Evolutionary conservation across 495 filamentous ascomycete genomes (phyloP), one percentile per base, ranked within the genome.

Genomic region (Xylaria sp.): DNA sequence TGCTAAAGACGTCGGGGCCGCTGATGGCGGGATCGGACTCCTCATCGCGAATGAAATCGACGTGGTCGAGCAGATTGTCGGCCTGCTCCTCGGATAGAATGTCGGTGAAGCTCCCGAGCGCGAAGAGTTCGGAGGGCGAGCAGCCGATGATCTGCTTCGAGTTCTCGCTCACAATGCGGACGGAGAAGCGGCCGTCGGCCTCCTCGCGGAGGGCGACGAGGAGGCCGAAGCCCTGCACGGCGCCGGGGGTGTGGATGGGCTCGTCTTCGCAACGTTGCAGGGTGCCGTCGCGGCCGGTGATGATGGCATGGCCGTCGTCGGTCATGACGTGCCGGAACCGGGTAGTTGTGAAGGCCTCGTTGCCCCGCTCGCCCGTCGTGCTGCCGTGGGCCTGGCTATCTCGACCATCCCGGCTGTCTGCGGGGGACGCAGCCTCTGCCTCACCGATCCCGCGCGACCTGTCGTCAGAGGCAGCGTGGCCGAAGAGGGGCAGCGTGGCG

Each of bases 261-360:
- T 97, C 95, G 79, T 98, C 95, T 79, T 98, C 95, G 78, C 93
- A 97, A 50, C 88, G 80, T 74, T 95, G 92, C 50, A 95, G 82
- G 2, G 81, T 87, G 3, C 91, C 89, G 66, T 91, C 87, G 65
- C 92, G 85, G 14, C 94, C 94, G 6, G 93, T 95, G 61, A 97
- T 90, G 24, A 98, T 88, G 6, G 90, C 92, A 82, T 98, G 95
- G 0, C 94, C 94, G 58, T 88, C 91, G 8, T 93, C 89, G 0
- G 92, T 95, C 55, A 92, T 78, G 29, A 93, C 84, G 79, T 98
- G 93, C 76, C 90, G 90, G 80, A 97, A 97, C 4, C 94, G 89
- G 17, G 88, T 79, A 2, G 94, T 94, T 11, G 93, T 77, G 11
- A 80, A 67, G 8, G 74, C 59, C 9, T 81, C 73, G 37, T 89